These are phyloP conservation scores for Bondarzewia mesenterica DNA, from an alignment of 1,284 basidiomycete species.

Conservation along the genomic window DNA sequence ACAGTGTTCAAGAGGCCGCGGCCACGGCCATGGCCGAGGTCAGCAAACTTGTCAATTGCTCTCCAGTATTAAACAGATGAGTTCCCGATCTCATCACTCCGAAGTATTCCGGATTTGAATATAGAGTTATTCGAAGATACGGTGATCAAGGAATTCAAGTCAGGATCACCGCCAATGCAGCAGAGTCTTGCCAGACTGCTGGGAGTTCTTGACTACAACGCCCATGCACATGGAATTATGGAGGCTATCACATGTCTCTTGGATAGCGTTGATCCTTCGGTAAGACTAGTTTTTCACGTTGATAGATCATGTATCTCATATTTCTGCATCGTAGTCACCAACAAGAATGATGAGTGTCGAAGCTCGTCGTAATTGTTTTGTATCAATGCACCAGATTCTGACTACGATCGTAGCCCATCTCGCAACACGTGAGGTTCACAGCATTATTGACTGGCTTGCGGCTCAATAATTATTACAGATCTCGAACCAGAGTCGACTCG, in stretches of 20 bases:
- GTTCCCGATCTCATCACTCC: slow-evolving; percentile 23
- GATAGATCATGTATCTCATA: slow-evolving; percentile 12
- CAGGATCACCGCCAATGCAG: slow-evolving; percentile 49
- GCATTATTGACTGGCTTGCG: not conserved
- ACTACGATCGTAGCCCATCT: slow-evolving; percentile 36
- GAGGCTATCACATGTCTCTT: slow-evolving; percentile 53
- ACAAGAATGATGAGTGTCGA: slow-evolving; percentile 47
- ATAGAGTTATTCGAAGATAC: slow-evolving; percentile 27
- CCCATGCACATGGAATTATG: slow-evolving; percentile 42
- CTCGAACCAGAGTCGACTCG: slow-evolving; percentile 35
- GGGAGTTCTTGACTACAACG: slow-evolving; percentile 62
- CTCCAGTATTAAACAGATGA: slow-evolving; percentile 61
- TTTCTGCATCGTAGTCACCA: slow-evolving; percentile 30
- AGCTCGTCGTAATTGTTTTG: slow-evolving; percentile 62
- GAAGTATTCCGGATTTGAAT: not conserved
- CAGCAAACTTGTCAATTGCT: slow-evolving; percentile 62
- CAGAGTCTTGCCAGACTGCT: slow-evolving; percentile 76
- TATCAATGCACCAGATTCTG: slow-evolving; percentile 57
- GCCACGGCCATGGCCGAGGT: slow-evolving; percentile 56
- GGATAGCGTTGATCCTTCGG: slow-evolving; percentile 46
- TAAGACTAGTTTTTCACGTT: slow-evolving; percentile 24
- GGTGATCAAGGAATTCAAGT: slow-evolving; percentile 59
- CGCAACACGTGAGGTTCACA: slow-evolving; percentile 33
- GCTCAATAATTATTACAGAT: slow-evolving; percentile 26
- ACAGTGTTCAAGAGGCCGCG: slow-evolving; percentile 67